phyloP scores from a whole-genome alignment of 495 filamentous ascomycete species.

The Daldinia caldariorum region DNA sequence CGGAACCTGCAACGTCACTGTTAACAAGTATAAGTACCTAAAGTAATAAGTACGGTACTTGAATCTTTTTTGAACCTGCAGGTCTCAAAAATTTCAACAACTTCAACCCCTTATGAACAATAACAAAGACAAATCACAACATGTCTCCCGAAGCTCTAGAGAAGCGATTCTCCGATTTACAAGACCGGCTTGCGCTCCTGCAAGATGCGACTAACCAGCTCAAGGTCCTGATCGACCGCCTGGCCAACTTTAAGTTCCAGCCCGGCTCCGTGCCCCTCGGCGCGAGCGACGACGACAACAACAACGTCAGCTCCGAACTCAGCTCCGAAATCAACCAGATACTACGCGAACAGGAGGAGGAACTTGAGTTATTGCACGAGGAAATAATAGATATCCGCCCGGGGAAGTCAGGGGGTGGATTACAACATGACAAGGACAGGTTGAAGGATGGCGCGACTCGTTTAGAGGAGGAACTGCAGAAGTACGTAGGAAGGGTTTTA shows the following conservation, averaged over 20 bases:
- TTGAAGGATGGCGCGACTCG: slow-evolving; percentile 70
- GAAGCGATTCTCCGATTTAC: slow-evolving; percentile 70
- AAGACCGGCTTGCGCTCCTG: slow-evolving; percentile 72
- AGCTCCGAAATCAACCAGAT: slow-evolving; percentile 81
- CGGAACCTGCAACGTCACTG: slow-evolving; percentile 40
- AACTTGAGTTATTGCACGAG: slow-evolving; percentile 81
- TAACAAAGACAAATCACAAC: neutral
- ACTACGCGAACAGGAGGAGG: slow-evolving; percentile 85
- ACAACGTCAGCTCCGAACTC: slow-evolving; percentile 77
- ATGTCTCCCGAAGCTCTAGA: slow-evolving; percentile 70
- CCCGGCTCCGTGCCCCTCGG: slow-evolving; percentile 66
- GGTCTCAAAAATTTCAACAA: neutral
- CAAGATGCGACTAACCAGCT: slow-evolving; percentile 73
- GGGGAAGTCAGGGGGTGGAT: slow-evolving; percentile 54
- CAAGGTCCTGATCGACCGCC: slow-evolving; percentile 76
- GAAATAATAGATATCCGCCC: slow-evolving; percentile 75
- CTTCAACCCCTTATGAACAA: neutral
- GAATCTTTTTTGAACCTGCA: neutral
- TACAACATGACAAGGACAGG: slow-evolving; percentile 65
- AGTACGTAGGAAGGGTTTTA: slow-evolving; percentile 54
- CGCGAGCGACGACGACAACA: slow-evolving; percentile 64
- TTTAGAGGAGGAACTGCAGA: slow-evolving; percentile 73
- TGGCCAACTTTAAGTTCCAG: slow-evolving; percentile 73
- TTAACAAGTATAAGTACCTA: slow-evolving; percentile 9
- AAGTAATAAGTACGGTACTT: too few species aligned